Conservation (phyloP, 148 eudicot species). For the Spergularia bocconei region DNA sequence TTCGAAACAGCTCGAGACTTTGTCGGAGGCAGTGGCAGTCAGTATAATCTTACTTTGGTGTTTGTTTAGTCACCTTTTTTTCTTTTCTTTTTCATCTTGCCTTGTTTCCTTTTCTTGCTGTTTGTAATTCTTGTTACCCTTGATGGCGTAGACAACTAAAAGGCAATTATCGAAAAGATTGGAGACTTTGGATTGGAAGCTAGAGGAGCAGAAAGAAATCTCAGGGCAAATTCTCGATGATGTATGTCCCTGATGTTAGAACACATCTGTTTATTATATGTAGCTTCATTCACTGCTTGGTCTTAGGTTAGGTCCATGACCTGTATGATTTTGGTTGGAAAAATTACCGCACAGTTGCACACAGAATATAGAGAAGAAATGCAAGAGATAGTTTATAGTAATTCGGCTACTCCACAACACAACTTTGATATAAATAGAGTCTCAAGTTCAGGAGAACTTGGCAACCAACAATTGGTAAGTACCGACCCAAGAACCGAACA, state of each 20-base stretch:
- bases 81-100: background rate
- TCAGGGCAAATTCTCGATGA: constrained; percentile 63
- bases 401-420: too few species aligned
- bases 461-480: too few species aligned
- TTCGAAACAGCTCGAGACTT: constrained; percentile 80
- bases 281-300: constrained; percentile 1
- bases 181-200: constrained; percentile 88
- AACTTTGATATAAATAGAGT: too few species aligned
- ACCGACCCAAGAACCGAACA: too few species aligned
- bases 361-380: too few species aligned
- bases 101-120: background rate
- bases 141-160: constrained; percentile 58
- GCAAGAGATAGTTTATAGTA: too few species aligned
- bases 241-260: constrained; percentile 35
- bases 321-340: background rate
- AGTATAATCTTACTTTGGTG: constrained; percentile 30
- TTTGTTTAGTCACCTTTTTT: constrained; percentile 4
- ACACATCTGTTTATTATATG: background rate
- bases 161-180: constrained; percentile 67
- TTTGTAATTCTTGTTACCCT: background rate
- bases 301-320: background rate
- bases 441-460: too few species aligned
- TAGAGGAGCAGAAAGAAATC: constrained; percentile 84
- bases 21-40: constrained; percentile 77
- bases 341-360: too few species aligned